Conservation (phyloP, 2,329 filamentous ascomycete genomes). For the Akanthomyces muscarius region DNA sequence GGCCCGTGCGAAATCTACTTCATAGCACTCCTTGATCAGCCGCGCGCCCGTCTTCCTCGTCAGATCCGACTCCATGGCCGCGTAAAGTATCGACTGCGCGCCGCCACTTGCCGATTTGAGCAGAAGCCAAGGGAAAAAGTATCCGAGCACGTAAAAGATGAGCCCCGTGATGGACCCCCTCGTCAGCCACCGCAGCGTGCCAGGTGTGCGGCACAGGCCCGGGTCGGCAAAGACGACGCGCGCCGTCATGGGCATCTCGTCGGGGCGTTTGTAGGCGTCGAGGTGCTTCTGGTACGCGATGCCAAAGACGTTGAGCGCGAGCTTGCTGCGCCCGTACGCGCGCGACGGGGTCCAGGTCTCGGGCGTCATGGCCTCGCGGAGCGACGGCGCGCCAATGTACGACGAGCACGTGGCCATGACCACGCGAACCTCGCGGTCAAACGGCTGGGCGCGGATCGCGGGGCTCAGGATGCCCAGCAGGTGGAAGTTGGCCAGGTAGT, state of each 20-base stretch:
- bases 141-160: conserved; percentile 69
- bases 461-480: conserved; percentile 87
- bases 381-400: conserved; percentile 73
- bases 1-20: conserved; percentile 64
- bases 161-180: conserved; percentile 80
- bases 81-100: conserved; percentile 81
- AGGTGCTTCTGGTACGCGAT: conserved; percentile 90
- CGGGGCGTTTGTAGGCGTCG: conserved; percentile 76
- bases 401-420: conserved; percentile 83
- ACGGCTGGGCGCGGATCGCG: conserved; percentile 82
- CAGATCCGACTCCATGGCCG: conserved; percentile 75
- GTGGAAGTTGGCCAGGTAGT: conserved; percentile 95
- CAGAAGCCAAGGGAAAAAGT: conserved; percentile 79
- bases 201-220: conserved; percentile 77
- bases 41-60: conserved; percentile 59
- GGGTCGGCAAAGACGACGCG: conserved; percentile 86
- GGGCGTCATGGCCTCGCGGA: conserved; percentile 49
- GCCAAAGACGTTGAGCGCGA: conserved; percentile 86
- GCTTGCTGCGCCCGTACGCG: conserved; percentile 62
- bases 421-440: conserved; percentile 88
- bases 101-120: conserved; percentile 81
- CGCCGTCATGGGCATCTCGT: conserved; percentile 75
- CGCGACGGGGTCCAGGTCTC: conserved; percentile 52
- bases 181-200: conserved; percentile 82
- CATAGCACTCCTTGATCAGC: conserved; percentile 83